These are phyloP conservation scores for Osmanthus fragrans DNA, from an alignment of 257 asterid genomes.

Conservation along the genomic window DNA sequence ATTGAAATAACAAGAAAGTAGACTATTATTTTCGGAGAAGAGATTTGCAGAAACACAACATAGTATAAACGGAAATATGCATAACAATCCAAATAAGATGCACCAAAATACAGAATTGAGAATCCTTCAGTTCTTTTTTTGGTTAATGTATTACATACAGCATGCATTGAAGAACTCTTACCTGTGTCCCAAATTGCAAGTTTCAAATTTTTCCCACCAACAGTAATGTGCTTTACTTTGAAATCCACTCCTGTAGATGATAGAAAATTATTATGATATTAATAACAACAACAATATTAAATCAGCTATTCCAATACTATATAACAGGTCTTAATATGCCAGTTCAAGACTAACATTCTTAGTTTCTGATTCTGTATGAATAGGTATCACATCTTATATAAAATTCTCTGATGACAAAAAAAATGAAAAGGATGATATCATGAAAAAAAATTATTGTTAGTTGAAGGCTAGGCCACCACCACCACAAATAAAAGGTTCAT, in stretches of 20 bases:
- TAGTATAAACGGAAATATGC: slow-evolving; percentile 1
- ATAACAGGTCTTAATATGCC: background rate
- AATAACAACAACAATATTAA: slow-evolving; percentile 5
- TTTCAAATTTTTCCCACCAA: slow-evolving; percentile 91
- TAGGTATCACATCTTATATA: background rate
- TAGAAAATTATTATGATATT: background rate
- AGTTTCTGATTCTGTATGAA: background rate
- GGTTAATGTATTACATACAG: background rate
- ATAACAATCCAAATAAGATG: background rate
- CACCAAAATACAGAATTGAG: background rate
- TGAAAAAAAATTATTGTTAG: background rate
- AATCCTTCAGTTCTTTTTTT: background rate
- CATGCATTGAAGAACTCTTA: slow-evolving; percentile 29
- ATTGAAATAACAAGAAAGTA: background rate
- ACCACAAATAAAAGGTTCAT: background rate
- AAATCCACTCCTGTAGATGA: slow-evolving; percentile 81
- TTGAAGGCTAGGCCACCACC: background rate
- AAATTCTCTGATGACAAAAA: background rate
- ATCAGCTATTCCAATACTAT: background rate
- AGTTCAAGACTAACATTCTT: background rate
- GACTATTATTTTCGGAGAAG: background rate
- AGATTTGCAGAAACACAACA: background rate
- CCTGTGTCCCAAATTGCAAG: slow-evolving; percentile 99
- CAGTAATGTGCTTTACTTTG: slow-evolving; percentile 85
- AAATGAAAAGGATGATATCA: background rate